phyloP scores from a whole-genome alignment of 1,284 basidiomycete species.

The Ustilago trichophora region DNA sequence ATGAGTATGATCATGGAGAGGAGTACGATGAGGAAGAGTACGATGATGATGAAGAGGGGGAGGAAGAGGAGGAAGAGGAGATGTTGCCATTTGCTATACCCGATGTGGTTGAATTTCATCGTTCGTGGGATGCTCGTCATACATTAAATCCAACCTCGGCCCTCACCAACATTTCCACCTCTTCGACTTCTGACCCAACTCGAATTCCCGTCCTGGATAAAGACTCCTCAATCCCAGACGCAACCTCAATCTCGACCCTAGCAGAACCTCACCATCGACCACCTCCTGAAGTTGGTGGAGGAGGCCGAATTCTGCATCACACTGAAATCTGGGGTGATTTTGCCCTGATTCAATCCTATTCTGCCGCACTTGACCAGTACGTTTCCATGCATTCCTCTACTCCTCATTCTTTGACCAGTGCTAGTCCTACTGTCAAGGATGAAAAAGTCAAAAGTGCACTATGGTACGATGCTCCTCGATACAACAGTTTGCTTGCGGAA shows the following conservation, averaged over 20 bases:
- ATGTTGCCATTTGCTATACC: conserved; percentile 17
- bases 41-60: conserved; percentile 3
- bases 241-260: too few relatives aligned
- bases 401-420: too few relatives aligned
- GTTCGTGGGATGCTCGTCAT: too few relatives aligned
- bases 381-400: conserved; percentile 3
- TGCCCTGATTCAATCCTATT: conserved; percentile 2
- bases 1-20: background rate
- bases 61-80: background rate
- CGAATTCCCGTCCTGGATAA: too few relatives aligned
- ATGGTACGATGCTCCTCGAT: conserved; percentile 23
- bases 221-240: too few relatives aligned
- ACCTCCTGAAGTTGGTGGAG: conserved; percentile 19
- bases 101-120: conserved; percentile 17
- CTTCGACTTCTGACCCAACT: too few relatives aligned
- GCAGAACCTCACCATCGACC: conserved; percentile 17
- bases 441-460: conserved; percentile 6
- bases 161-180: too few relatives aligned
- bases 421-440: too few relatives aligned
- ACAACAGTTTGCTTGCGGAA: conserved; percentile 13
- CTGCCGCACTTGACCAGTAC: conserved; percentile 17
- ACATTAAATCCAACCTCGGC: too few relatives aligned
- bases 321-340: conserved; percentile 16
- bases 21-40: background rate
- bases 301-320: conserved; percentile 21